Evolutionary conservation across 495 filamentous ascomycete species (phyloP).

Genomic region (Penicillium malachiteum): DNA sequence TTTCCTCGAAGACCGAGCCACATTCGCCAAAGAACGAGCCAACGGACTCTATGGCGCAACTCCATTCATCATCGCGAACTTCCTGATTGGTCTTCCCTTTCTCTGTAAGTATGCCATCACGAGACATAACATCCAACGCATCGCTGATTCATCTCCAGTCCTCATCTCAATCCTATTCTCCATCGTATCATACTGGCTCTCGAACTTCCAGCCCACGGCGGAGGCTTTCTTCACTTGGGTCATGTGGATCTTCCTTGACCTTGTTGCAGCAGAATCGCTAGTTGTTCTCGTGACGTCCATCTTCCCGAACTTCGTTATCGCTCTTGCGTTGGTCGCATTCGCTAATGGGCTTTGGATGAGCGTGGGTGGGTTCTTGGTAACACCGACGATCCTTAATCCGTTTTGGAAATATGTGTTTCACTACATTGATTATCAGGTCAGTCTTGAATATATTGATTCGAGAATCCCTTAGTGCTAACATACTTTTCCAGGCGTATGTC

Average conservation of each 20-base stretch:
- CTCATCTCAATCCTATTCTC: conserved; percentile 73
- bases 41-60: conserved; percentile 77
- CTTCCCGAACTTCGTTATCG: conserved; percentile 74
- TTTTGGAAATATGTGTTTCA: conserved; percentile 85
- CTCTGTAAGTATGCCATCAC: conserved; percentile 44
- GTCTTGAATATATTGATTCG: not conserved
- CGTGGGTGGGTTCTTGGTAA: conserved; percentile 77
- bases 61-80: conserved; percentile 72
- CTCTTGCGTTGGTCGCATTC: conserved; percentile 73
- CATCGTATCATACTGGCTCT: conserved; percentile 73
- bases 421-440: conserved; percentile 76
- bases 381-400: conserved; percentile 64
- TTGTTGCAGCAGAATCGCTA: conserved; percentile 75
- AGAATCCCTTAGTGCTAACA: not conserved
- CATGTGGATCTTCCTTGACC: conserved; percentile 83
- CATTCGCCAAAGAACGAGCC: conserved; percentile 73
- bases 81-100: conserved; percentile 77
- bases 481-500: conserved; percentile 56
- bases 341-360: conserved; percentile 87
- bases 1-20: conserved; percentile 75
- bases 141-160: conserved; percentile 34
- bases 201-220: conserved; percentile 67
- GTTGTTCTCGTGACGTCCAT: conserved; percentile 72
- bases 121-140: not conserved
- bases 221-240: conserved; percentile 74